Base-by-base conservation (phyloP, 2,329 filamentous ascomycete genomes). In the Arachnomyces sp. region DNA sequence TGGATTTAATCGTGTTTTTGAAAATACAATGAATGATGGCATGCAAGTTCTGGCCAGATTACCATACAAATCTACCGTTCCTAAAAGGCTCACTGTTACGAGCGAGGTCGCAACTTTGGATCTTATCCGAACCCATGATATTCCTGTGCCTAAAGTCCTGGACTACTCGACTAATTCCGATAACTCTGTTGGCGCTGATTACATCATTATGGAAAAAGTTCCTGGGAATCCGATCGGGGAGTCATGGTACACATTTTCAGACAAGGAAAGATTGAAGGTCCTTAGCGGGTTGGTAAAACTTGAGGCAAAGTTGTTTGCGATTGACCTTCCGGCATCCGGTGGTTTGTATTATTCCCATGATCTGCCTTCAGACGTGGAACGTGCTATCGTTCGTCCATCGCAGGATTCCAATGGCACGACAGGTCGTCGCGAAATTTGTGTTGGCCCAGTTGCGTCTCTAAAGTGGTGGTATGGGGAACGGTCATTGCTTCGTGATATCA, bases 71-170 rank as follows among this genome's bases (percentile, higher is more conserved):
- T 49, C 44, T 4, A 56, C 54, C 9, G 29, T 47, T 7, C 57
- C 55, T 4, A 39, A 47, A 30, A 34, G 44, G 14, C 33, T 55
- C 21, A 45, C 48, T 12, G 47, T 57, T 28, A 59, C 56, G 7
- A 61, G 56, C 36, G 57, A 63, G 36, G 59, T 60, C n/a, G 59
- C 59, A 21, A 60, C 58, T 2, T 42, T 61, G 43, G 52, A 51
- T 15, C 54, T 57, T 45, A 40, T 60, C n/a, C 55, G 54, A 7
- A 31, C 36, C 3, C 45, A 52, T 37, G 52, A 47, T 1, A 45
- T 61, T 9, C 51, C 56, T 13, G 44, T 47, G 28, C 57, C 55
- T 12, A 47, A 44, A 28, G 34, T 59, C 15, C 33, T 57, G 7
- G 51, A 32, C 12, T 60, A 54, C 35, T 45, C 46, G 1, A 25